A percentile compares a stretch with the other conserved stretches of the same genome.
Conservation (phyloP, 441 rosid genomes). For the Populus hybrid region DNA sequence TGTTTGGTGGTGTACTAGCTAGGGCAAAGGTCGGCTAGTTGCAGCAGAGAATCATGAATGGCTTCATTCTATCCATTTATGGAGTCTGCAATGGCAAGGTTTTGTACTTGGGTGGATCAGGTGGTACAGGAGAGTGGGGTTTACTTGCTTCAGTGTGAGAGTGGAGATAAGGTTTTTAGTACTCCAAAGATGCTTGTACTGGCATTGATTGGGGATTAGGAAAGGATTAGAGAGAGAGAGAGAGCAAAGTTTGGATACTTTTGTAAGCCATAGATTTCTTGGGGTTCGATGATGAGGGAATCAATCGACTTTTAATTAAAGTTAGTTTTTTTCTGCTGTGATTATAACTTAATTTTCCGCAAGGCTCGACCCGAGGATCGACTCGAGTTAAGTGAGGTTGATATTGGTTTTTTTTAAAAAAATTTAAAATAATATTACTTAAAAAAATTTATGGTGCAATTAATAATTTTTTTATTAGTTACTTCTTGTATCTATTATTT, state of each 20-base stretch:
- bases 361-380: too few relatives aligned
- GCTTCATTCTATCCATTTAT: neutral
- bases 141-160: neutral
- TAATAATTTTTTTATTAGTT: too few relatives aligned
- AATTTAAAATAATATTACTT: too few relatives aligned
- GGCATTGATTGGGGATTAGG: too few relatives aligned
- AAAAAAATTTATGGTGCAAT: too few relatives aligned
- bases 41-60: neutral
- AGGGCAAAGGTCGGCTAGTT: neutral
- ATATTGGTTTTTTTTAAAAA: too few relatives aligned
- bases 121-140: neutral
- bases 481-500: too few relatives aligned
- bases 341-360: neutral
- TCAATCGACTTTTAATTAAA: neutral
- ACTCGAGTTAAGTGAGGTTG: too few relatives aligned
- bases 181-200: too few relatives aligned
- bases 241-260: constrained; percentile 19
- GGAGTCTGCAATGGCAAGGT: neutral
- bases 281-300: constrained; percentile 22
- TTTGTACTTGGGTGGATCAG: neutral
- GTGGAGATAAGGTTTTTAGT: neutral
- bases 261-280: constrained; percentile 15
- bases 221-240: neutral
- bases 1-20: neutral
- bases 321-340: neutral